Base-by-base conservation (phyloP, 768 basidiomycete genomes). In the Royoungia palumana region DNA sequence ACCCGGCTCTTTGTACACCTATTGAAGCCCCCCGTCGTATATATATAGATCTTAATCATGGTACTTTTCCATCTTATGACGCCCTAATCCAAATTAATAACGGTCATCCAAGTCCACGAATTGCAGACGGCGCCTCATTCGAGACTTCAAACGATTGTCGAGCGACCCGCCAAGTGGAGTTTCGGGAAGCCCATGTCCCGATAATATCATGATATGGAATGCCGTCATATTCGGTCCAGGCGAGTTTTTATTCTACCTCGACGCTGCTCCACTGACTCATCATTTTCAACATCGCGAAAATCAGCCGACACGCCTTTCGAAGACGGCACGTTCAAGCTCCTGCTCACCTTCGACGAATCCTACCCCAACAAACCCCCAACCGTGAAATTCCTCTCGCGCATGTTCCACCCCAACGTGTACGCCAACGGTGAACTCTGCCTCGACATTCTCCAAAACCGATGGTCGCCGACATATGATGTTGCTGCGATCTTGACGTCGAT, bases 161-260 rank as follows among this genome's bases (percentile, higher is more conserved):
- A 85, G 85, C 20, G 96, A 98, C 64, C 94, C 95, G 5, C 96
- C 96, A 0, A 86, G 89, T 45, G 96, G 96, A 6, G 93, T 99
- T 57, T 94, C 92, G 5, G 96, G 95, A 13, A 94, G 92, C 61
- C 95, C 96, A 64, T 94, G 92, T 64, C 86, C 92, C 3, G 96
- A 98, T 66, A 98, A 98, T 67, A 96, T 99, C 69, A 96, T 98
- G 93, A 78, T 97, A 14, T 99, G 96, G 96, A 99, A 99, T 62
- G 96, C 96, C 2, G 96, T 99, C 49, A 99, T 99, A 54, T 98
- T 99, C 64, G 96, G 96, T 3, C 96, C 96, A 70, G 87, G 95
- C 94, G 50, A 62, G 86, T 71, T 16, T 30, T n/a, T 7, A 5
- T 24, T 16, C 22, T 28, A 17, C 41, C 22, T n/a, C 9, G 13